Conservation (phyloP, 805 yeast genomes). For the Metschnikowia aberdeeniae region DNA sequence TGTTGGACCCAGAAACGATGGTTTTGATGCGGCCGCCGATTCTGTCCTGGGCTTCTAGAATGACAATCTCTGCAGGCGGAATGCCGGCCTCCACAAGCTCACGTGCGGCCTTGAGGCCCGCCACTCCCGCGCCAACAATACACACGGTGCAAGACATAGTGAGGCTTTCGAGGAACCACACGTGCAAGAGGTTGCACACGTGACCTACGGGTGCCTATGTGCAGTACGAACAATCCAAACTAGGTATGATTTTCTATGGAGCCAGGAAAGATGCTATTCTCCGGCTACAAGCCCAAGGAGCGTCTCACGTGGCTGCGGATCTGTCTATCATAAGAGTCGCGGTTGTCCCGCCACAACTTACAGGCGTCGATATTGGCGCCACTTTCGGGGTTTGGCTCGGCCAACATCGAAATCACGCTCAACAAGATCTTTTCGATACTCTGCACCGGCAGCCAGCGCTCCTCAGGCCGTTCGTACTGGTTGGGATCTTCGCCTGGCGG, state of each 20-base stretch:
- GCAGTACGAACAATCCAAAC: no score
- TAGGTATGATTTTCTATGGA: no score
- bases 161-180: no score
- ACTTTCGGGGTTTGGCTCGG: conserved; percentile 94
- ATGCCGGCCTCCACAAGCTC: conserved; percentile 19
- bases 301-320: conserved; percentile 67
- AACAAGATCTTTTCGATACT: conserved; percentile 93
- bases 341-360: conserved; percentile 86
- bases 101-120: conserved; percentile 26
- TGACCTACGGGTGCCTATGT: no score
- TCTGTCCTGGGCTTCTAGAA: conserved; percentile 23
- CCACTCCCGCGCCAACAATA: conserved; percentile 24
- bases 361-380: conserved; percentile 85
- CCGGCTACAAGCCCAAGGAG: conserved; percentile 57
- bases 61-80: conserved; percentile 14
- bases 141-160: conserved; percentile 7
- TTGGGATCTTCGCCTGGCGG: conserved; percentile 97
- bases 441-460: conserved; percentile 97
- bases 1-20: conserved; percentile 25
- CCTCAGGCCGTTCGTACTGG: conserved; percentile 92
- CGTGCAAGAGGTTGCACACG: no score
- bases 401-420: conserved; percentile 92
- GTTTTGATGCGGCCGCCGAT: conserved; percentile 25
- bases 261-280: no score
- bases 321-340: conserved; percentile 58